Evolutionary conservation across 1,139 yeast species (phyloP), one percentile per base, ranked within the genome.

Genomic region (Hansenula sp.): DNA sequence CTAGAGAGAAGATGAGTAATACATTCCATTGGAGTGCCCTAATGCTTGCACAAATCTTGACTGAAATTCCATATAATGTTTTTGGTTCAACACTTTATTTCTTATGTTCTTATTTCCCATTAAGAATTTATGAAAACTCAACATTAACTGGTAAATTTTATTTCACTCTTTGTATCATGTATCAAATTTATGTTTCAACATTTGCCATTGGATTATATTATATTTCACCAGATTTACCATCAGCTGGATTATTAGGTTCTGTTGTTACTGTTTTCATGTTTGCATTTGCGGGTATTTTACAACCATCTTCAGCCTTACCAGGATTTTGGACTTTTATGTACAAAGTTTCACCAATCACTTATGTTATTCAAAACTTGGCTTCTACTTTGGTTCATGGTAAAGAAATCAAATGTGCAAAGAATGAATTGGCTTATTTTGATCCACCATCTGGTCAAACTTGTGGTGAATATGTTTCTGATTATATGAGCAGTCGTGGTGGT

Each of bases 51-150:
- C 83, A 81, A 58, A 63, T 82, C 28, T 65, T 79, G 10, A 76
- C 72, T 17, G 90, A 83, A 55, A 55, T 81, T 24, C 88, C 89
- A 13, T 81, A 81, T 77, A 79, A 78, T 54, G 51, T 76, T 17
- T 41, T 76, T 3, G 65, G 71, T 43, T 81, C 80, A 39, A 72
- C 82, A 0, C 28, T 79, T 7, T 66, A 79, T 5, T 82, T 71
- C 63, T 74, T 82, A 58, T 74, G 80, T 51, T 81, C 84, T 80
- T 83, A 82, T 61, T 83, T 79, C 57, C 87, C 89, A 4, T 72
- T 81, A 47, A 88, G 86, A 2, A 54, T 75, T 24, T 70, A 72
- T 53, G 46, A 54, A 11, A 75, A 75, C 57, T 18, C 43, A 18
- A 29, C 13, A 10, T 67, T 65, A 17, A 82, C 89, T 32, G 79